A percentile compares a stretch with the other conserved stretches of the same genome.
Evolutionary conservation across 2,329 filamentous ascomycete species (phyloP).

Genomic region (Scedosporium minutisporum): DNA sequence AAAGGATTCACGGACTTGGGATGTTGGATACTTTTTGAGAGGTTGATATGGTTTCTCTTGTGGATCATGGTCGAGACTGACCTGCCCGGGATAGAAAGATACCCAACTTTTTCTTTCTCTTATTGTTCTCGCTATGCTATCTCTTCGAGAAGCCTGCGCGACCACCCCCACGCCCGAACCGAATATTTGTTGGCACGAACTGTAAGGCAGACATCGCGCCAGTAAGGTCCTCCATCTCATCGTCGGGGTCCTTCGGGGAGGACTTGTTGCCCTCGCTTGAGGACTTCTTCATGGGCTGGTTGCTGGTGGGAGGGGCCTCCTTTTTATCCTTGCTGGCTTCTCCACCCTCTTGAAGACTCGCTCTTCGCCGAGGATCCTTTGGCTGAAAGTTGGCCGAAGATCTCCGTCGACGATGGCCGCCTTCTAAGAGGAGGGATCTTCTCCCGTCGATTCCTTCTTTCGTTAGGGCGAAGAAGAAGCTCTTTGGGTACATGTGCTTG

Average conservation of each 20-base stretch:
- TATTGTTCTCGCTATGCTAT: constrained; percentile 17
- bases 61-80: background rate
- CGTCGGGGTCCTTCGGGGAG: constrained; percentile 22
- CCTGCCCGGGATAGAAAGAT: background rate
- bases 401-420: constrained; percentile 35
- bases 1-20: background rate
- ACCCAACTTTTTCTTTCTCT: background rate
- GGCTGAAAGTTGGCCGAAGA: constrained; percentile 31
- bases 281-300: background rate
- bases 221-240: constrained; percentile 53
- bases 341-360: constrained; percentile 20
- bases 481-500: constrained; percentile 84
- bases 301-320: constrained; percentile 1
- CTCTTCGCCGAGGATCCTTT: constrained; percentile 22
- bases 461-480: constrained; percentile 81
- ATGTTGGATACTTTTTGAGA: background rate
- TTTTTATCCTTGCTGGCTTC: constrained; percentile 4
- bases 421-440: constrained; percentile 64
- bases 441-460: constrained; percentile 83
- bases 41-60: background rate
- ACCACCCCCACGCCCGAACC: constrained; percentile 49
- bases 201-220: constrained; percentile 62
- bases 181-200: constrained; percentile 59
- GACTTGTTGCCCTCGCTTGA: constrained; percentile 3
- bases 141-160: constrained; percentile 43